phyloP scores from a whole-genome alignment of 2,329 filamentous ascomycete species.

The Fragosphaeria purpurea region DNA sequence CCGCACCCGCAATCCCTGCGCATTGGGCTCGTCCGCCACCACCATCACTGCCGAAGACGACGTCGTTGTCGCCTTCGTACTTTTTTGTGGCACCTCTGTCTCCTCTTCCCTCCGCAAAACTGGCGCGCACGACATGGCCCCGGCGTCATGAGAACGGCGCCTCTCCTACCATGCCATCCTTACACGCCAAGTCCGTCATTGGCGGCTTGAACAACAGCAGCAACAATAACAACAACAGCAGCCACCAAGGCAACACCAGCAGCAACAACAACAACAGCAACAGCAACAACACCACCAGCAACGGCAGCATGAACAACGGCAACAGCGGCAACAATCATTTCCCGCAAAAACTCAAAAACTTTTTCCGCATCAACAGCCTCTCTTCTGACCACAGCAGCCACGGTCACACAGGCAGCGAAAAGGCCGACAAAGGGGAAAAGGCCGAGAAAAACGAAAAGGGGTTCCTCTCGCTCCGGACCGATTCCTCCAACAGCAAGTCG shows the following conservation, averaged over 20 bases:
- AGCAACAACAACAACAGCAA: constrained; percentile 2
- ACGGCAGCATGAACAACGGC: constrained; percentile 39
- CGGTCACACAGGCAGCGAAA: constrained; percentile 20
- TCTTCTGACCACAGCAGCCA: constrained; percentile 15
- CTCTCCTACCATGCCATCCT: constrained; percentile 17
- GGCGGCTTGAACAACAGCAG: constrained; percentile 33
- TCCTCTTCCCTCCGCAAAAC: constrained; percentile 2
- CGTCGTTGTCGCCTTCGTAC: too few relatives aligned
- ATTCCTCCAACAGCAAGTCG: constrained; percentile 37
- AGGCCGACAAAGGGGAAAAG: constrained; percentile 22
- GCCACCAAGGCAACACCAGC: constrained; percentile 14
- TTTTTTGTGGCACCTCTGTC: neutral
- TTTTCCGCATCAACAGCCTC: constrained; percentile 55
- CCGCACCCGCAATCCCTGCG: too few relatives aligned
- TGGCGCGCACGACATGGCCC: constrained; percentile 15
- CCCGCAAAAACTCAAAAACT: constrained; percentile 59
- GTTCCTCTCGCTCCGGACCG: constrained; percentile 3
- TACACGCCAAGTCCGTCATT: constrained; percentile 39
- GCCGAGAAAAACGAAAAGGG: constrained; percentile 10
- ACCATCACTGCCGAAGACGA: too few relatives aligned
- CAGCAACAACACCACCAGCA: constrained; percentile 9
- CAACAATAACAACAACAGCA: constrained; percentile 2
- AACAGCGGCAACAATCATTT: constrained; percentile 49
- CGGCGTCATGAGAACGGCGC: constrained; percentile 16
- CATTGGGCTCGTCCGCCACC: too few relatives aligned